phyloP scores from a whole-genome alignment of 352 stramenopile species.

The Salisapilia sapeloensis region DNA sequence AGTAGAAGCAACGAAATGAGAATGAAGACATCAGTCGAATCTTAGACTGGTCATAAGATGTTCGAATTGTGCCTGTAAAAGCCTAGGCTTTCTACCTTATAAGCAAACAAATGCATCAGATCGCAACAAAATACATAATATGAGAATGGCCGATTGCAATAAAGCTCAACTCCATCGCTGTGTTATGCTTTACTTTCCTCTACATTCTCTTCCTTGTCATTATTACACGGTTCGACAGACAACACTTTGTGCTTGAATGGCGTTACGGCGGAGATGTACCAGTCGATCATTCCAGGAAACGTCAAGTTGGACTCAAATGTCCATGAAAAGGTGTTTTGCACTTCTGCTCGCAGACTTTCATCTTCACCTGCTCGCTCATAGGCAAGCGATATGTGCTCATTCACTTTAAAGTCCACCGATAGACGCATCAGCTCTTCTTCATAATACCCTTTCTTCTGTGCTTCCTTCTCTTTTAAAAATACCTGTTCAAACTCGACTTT shows the following conservation, averaged over 20 bases:
- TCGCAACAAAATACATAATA: too few relatives aligned
- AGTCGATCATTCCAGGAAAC: constrained; percentile 12
- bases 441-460: constrained; percentile 5
- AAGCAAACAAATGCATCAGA: too few relatives aligned
- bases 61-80: too few relatives aligned
- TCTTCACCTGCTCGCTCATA: constrained; percentile 2
- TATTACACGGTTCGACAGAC: too few relatives aligned
- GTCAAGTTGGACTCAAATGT: constrained; percentile 40
- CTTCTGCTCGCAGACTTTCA: constrained; percentile 21
- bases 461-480: constrained; percentile 4
- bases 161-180: too few relatives aligned
- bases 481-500: constrained; percentile 22
- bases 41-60: too few relatives aligned
- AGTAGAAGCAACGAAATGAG: too few relatives aligned
- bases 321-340: constrained; percentile 34
- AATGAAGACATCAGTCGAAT: too few relatives aligned
- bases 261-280: constrained; percentile 16
- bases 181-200: too few relatives aligned
- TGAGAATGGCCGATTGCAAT: too few relatives aligned
- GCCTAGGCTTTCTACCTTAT: too few relatives aligned
- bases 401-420: constrained; percentile 23
- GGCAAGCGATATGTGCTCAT: constrained; percentile 18
- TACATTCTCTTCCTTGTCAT: too few relatives aligned
- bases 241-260: constrained; percentile 13
- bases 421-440: constrained; percentile 29